Conservation (phyloP, 1,284 basidiomycete species). For the Hortiboletus rubellus region DNA sequence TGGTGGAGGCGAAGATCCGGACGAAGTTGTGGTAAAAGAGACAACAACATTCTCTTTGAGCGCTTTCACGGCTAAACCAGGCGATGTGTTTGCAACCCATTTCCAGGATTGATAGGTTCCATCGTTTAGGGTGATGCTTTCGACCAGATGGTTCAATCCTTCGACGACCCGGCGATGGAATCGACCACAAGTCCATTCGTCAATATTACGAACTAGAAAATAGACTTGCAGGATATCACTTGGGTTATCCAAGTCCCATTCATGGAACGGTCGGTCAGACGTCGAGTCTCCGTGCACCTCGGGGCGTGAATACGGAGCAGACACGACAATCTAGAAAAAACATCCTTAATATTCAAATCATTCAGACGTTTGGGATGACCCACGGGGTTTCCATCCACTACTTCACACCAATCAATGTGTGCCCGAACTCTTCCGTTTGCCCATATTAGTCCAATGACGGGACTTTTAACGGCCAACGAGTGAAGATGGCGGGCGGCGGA, state of each 20-base stretch:
- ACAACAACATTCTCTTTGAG: slow-evolving; percentile 37
- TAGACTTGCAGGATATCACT: slow-evolving; percentile 50
- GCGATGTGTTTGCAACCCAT: slow-evolving; percentile 39
- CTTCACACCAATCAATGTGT: slow-evolving; percentile 55
- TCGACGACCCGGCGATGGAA: slow-evolving; percentile 43
- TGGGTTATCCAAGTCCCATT: slow-evolving; percentile 50
- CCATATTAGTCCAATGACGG: slow-evolving; percentile 57
- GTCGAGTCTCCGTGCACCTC: slow-evolving; percentile 19
- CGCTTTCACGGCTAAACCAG: slow-evolving; percentile 22
- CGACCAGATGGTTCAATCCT: slow-evolving; percentile 41
- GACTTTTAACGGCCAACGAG: slow-evolving; percentile 45
- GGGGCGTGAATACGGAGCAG: slow-evolving; percentile 45
- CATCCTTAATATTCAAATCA: neutral
- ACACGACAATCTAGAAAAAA: slow-evolving; percentile 44
- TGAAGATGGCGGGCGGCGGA: slow-evolving; percentile 51
- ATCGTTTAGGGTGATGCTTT: slow-evolving; percentile 36
- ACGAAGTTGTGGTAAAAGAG: slow-evolving; percentile 28
- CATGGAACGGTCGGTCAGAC: slow-evolving; percentile 39
- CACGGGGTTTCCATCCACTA: slow-evolving; percentile 37
- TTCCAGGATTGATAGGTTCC: slow-evolving; percentile 49
- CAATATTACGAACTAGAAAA: slow-evolving; percentile 55
- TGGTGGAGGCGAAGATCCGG: slow-evolving; percentile 29
- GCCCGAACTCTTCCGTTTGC: slow-evolving; percentile 51
- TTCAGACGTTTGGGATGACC: slow-evolving; percentile 9
- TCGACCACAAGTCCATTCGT: slow-evolving; percentile 47